A percentile compares a stretch with the other conserved stretches of the same genome.
These are phyloP conservation scores for Thielaviopsis cerberus DNA, from an alignment of 2,329 filamentous ascomycete genomes.

Conservation along the genomic window DNA sequence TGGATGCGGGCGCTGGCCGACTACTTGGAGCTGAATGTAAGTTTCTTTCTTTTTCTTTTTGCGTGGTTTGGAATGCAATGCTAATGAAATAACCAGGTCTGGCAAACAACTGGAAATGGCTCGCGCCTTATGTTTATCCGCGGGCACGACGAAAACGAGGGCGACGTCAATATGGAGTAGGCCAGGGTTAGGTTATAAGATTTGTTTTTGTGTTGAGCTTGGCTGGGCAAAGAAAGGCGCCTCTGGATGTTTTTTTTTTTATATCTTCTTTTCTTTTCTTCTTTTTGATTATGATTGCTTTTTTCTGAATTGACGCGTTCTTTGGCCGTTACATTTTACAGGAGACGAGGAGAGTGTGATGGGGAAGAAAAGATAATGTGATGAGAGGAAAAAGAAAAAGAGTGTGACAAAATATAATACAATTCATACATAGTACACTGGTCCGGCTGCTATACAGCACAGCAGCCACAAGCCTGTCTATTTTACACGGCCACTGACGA, in stretches of 20 bases:
- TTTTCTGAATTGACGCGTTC: too few species aligned
- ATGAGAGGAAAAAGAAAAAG: too few species aligned
- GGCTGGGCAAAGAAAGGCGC: not conserved
- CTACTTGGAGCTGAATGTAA: conserved; percentile 75
- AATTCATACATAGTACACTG: conserved; percentile 10
- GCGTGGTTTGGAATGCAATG: not conserved
- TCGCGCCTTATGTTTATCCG: conserved; percentile 55
- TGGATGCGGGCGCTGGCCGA: conserved; percentile 73
- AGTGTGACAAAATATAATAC: conserved; percentile 5
- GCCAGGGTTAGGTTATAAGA: not conserved
- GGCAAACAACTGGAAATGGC: conserved; percentile 58
- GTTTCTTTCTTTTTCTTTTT: conserved; percentile 22
- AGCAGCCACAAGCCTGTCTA: too few species aligned
- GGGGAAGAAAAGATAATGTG: too few species aligned
- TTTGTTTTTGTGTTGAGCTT: not conserved
- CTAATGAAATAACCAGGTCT: conserved; percentile 44
- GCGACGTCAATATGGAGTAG: conserved; percentile 27
- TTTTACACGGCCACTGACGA: too few species aligned
- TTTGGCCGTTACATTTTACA: too few species aligned
- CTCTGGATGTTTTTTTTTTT: conserved; percentile 5
- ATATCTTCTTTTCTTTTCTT: not conserved
- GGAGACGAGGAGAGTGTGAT: too few species aligned
- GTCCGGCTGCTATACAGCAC: not conserved
- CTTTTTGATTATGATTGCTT: not conserved
- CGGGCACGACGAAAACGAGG: conserved; percentile 28